Percentiles rank a stretch among this genome's conserved stretches.
phyloP scores from a whole-genome alignment of 192 early-diverging fungal genomes.

The Backusella australiensis region DNA sequence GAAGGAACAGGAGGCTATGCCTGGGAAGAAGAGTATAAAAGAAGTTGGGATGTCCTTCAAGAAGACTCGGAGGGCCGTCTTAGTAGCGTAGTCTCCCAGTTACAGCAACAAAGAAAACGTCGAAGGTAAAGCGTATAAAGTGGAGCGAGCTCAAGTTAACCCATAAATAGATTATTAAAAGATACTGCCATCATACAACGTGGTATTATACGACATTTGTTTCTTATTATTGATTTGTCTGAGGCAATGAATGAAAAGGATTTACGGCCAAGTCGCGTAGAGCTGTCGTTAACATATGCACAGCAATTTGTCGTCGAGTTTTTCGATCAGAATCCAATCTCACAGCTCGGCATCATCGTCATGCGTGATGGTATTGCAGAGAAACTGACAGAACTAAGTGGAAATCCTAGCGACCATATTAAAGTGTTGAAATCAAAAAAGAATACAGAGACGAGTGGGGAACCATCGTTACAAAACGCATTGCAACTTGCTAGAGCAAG shows the following conservation, averaged over 20 bases:
- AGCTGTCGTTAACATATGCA: constrained; percentile 62
- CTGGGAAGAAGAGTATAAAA: constrained; percentile 97
- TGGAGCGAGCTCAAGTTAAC: too few species aligned
- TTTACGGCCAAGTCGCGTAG: constrained; percentile 77
- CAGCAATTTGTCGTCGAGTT: constrained; percentile 84
- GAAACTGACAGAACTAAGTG: constrained; percentile 80
- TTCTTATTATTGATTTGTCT: constrained; percentile 81
- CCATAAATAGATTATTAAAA: constrained; percentile 44
- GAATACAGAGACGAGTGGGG: constrained; percentile 74
- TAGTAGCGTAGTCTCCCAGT: constrained; percentile 64
- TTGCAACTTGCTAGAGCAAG: constrained; percentile 78
- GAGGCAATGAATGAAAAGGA: constrained; percentile 84
- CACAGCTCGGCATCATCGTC: constrained; percentile 79
- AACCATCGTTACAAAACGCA: constrained; percentile 92
- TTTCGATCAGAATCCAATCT: constrained; percentile 95
- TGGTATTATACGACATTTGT: constrained; percentile 83
- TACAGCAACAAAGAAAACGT: constrained; percentile 73
- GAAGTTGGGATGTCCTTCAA: constrained; percentile 92
- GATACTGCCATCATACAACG: constrained; percentile 73
- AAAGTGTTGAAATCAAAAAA: constrained; percentile 59
- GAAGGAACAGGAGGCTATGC: constrained; percentile 67
- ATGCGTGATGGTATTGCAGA: constrained; percentile 88
- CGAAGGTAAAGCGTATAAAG: constrained; percentile 37
- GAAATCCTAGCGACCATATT: constrained; percentile 83
- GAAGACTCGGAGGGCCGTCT: constrained; percentile 85